Base-by-base conservation (phyloP, 192 early-diverging fungal species). In the Linnemannia schmuckeri region DNA sequence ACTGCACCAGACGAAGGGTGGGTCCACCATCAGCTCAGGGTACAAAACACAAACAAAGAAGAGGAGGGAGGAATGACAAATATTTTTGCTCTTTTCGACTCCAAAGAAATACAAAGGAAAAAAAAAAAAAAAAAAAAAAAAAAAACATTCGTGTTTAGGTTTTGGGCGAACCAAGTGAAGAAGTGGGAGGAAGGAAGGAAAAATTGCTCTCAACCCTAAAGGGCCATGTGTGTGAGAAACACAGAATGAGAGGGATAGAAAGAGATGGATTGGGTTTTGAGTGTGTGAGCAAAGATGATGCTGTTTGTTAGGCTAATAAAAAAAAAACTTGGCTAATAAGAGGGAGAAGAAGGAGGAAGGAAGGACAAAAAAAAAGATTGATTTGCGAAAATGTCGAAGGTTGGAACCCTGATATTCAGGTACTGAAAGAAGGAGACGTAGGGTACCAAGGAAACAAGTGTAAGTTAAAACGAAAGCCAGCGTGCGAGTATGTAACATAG, bases 71-170 rank as follows among this genome's bases (percentile, higher is more conserved):
- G 49, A 22, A 22, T 20, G 18, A 52, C 49, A 5, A 52, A 52
- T 52, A 33, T 35, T n/a, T 63, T 27, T 66, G 61, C 61, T 66
- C 61, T 66, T 66, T 66, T 66, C 61, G 61, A 66, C 61, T 33
- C 30, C 61, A 66, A 66, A 66, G 30, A 22, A 52, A 44, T 44
- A 3, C 37, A 37, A 15, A 46, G 13, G 44, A 46, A 46, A 46
- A 12, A 1, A 46, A 46, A 1, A 9, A 61, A 61, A 27, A 61
- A 24, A 55, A 24, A 55, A 5, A 9, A 61, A 61, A 27, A 61
- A 24, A 55, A 24, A 55, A 5, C n/a, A n/a, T n/a, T n/a, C n/a
- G 55, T 30, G 22, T 52, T 20, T 18, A 52, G 0, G 17, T 18
- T 18, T 52, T 52, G 18, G 49, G 49, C 49, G 18, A 44, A 44